Percentiles rank a stretch among this genome's conserved stretches.
Evolutionary conservation across 306 rosid genomes (phyloP).

Genomic region (Sphenostylis stenocarpa): DNA sequence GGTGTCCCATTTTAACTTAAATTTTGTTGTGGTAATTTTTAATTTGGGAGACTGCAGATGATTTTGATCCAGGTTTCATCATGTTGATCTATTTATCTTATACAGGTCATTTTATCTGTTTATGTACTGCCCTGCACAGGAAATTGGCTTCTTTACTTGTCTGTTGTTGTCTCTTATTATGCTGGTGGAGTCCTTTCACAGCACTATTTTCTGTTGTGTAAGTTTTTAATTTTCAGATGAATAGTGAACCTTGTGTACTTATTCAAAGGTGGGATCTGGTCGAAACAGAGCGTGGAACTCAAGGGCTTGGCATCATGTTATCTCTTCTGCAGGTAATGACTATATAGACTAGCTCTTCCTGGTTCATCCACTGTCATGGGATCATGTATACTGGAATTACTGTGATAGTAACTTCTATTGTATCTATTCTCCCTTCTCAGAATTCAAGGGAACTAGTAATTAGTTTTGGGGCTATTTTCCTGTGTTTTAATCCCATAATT

Average conservation of each 20-base stretch:
- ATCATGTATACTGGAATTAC: neutral
- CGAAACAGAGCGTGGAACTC: neutral
- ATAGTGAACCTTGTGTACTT: neutral
- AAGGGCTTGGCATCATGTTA: neutral
- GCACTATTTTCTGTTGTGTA: neutral
- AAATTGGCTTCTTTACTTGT: neutral
- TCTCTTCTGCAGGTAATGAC: neutral
- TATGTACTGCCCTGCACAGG: neutral
- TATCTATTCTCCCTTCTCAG: neutral
- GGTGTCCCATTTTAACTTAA: neutral
- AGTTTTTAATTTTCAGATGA: neutral
- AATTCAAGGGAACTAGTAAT: neutral
- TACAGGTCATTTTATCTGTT: neutral
- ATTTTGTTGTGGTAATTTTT: no score
- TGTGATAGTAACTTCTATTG: neutral
- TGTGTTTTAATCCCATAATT: conserved; percentile 2
- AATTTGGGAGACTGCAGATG: no score
- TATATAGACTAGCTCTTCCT: neutral
- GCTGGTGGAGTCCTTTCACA: neutral
- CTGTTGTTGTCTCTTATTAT: no score
- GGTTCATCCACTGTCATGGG: neutral
- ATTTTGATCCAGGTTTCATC: neutral
- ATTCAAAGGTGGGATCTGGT: neutral
- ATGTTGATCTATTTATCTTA: neutral
- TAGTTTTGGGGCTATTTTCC: neutral